Base-by-base conservation (phyloP, 208 protist genomes). In the Phytomonas sp. region DNA sequence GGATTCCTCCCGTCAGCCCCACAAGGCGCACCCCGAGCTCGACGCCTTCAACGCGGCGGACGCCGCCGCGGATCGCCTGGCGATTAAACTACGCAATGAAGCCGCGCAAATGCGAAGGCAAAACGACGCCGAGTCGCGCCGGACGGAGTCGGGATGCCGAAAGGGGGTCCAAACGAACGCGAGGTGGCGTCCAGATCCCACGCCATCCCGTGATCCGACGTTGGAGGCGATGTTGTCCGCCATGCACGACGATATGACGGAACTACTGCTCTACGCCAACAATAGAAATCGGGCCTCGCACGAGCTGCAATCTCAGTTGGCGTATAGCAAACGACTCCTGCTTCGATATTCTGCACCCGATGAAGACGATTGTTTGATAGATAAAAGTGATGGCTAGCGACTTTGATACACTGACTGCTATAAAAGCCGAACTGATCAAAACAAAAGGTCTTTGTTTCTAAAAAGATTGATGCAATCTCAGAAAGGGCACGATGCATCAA, bases 201-300 rank as follows among this genome's bases (percentile, higher is more conserved):
- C 65, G 16, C 12, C 76, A 23, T 88, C 81, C 56, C 72, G 80
- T 26, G 87, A 93, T 69, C 71, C 75, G 0, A 77, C 63, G 26
- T 76, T 93, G 26, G 84, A 93, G 42, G 60, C 72, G 29, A 49
- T 79, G 32, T 76, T 82, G 59, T 75, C 81, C 0, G 60, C 32
- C 1, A 63, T 93, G 36, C 79, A 86, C 69, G 65, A 74, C n/a
- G 87, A 93, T 63, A 49, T 93, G 36, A 83, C 82, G 30, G 74
- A 75, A 16, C 64, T 89, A 66, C 59, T 90, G 60, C 74, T 89
- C 26, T 69, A 76, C 23, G 69, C 89, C 4, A 69, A 83, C 0
- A 60, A 32, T 1, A 30, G 56, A 23, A 92, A 92, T 62, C 30
- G 72, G 8, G 74, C 78, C 14, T 56, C 76, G 0, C 60, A 70